These are phyloP conservation scores for Talaromyces rugulosus DNA, from an alignment of 2,329 filamentous ascomycete species.

Conservation along the genomic window DNA sequence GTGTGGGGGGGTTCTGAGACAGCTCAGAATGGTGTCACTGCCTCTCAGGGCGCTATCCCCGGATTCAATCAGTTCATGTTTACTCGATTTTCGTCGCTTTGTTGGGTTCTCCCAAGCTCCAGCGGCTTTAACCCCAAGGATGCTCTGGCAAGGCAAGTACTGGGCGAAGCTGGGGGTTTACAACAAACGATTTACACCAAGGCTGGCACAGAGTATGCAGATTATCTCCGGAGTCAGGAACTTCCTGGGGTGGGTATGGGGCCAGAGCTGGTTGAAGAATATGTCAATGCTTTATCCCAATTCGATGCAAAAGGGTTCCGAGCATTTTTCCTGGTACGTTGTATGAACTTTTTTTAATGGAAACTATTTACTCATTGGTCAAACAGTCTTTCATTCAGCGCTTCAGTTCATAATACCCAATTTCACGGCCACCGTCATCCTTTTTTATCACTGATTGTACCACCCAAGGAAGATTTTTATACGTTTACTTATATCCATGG, in stretches of 20 bases:
- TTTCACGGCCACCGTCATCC: neutral
- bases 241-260: slow-evolving; percentile 47
- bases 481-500: neutral
- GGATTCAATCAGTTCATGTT: slow-evolving; percentile 93
- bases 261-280: slow-evolving; percentile 43
- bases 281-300: slow-evolving; percentile 40
- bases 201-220: slow-evolving; percentile 75
- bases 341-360: neutral
- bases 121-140: slow-evolving; percentile 78
- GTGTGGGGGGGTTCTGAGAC: slow-evolving; percentile 86
- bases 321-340: slow-evolving; percentile 44
- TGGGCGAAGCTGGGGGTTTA: slow-evolving; percentile 79
- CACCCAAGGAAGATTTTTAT: neutral
- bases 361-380: slow-evolving; percentile 9
- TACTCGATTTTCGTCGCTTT: slow-evolving; percentile 78
- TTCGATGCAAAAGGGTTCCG: slow-evolving; percentile 45
- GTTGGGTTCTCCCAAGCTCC: slow-evolving; percentile 82
- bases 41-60: slow-evolving; percentile 55
- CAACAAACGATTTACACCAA: slow-evolving; percentile 90
- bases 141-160: slow-evolving; percentile 80
- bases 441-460: neutral
- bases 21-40: slow-evolving; percentile 23
- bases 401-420: slow-evolving; percentile 36
- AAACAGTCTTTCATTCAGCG: slow-evolving; percentile 41
- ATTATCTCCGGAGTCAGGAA: slow-evolving; percentile 42